Evolutionary conservation across 164 flowering plant species (phyloP), one percentile per base, ranked within the genome.

Genomic region (Annona squamosa): DNA sequence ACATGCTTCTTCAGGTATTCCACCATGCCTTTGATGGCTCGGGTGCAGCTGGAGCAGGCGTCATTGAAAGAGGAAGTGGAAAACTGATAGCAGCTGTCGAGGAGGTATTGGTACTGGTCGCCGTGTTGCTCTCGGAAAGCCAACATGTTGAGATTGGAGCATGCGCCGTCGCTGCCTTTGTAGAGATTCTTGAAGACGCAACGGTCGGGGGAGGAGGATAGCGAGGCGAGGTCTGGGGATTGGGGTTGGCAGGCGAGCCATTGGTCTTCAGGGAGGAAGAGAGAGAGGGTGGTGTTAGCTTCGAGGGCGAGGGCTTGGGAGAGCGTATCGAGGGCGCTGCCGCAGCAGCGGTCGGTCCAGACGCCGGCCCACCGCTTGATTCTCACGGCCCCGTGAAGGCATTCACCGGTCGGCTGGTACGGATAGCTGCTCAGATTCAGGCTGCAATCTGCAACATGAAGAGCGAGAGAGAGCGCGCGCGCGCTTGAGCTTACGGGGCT

Each of bases 371-470:
- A 87, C 7, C n/a, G 56, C 2, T 64, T 79, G 18, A 83, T 37
- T 7, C 67, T 79, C 59, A 76, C 79, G 6, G 74, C 12, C 42
- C 5, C 41, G 66, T 72, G 69, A 5, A 76, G 12, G 81, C 95
- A 89, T 48, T 84, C 83, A 1, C 91, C 89, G 0, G 72, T 19
- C 63, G 88, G 88, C 57, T 77, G 72, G 76, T 81, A 84, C 13
- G 89, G 86, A 65, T 74, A 77, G 67, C 65, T 13, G 17, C 56
- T 75, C 78, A 84, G 83, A 43, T 85, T 69, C 26, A 87, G 71
- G 10, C 5, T 17, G 77, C 89, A 86, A 68, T 46, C 89, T 83
- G 87, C 18, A 47, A 17, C 5, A 62, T 26, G 37, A 26, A 26
- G 10, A 10, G 5, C 4, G 66, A n/a, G 37, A 26, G 37, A 26